phyloP scores from a whole-genome alignment of 768 basidiomycete species.

The Lactarius indigo region DNA sequence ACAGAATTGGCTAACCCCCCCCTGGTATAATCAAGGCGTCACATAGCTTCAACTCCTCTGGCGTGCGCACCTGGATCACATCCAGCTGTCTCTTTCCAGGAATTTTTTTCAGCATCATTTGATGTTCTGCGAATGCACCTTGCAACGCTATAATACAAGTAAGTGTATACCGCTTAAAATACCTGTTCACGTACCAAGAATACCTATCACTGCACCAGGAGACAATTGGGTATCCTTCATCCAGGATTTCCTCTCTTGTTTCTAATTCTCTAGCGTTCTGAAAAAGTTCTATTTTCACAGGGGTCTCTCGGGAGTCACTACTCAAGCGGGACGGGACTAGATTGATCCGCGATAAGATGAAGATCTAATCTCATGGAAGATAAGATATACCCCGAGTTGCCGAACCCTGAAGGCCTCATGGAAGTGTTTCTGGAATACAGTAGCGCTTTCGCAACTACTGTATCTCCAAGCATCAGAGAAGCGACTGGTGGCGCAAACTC shows the following conservation, averaged over 20 bases:
- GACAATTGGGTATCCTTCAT: conserved; percentile 19
- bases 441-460: too few relatives aligned
- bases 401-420: too few relatives aligned
- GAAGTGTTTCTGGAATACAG: too few relatives aligned
- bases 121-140: conserved; percentile 90
- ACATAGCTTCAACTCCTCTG: conserved; percentile 70
- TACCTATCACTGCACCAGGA: conserved; percentile 22
- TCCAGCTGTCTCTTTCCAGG: conserved; percentile 43
- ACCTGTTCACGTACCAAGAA: conserved; percentile 20
- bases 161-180: neutral
- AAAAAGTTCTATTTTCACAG: neutral
- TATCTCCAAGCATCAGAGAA: too few relatives aligned
- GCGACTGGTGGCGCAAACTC: too few relatives aligned
- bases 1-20: conserved; percentile 49
- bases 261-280: conserved; percentile 2
- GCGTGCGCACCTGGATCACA: conserved; percentile 63
- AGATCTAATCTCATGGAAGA: neutral
- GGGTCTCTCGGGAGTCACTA: neutral
- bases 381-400: too few relatives aligned
- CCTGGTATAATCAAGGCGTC: conserved; percentile 92
- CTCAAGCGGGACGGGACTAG: neutral
- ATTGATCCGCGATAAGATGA: neutral
- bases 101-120: conserved; percentile 60
- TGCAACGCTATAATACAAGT: conserved; percentile 65
- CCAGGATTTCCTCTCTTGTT: conserved; percentile 9